These are phyloP conservation scores for Chaetomium fimeti DNA, from an alignment of 495 filamentous ascomycete species.

Conservation along the genomic window DNA sequence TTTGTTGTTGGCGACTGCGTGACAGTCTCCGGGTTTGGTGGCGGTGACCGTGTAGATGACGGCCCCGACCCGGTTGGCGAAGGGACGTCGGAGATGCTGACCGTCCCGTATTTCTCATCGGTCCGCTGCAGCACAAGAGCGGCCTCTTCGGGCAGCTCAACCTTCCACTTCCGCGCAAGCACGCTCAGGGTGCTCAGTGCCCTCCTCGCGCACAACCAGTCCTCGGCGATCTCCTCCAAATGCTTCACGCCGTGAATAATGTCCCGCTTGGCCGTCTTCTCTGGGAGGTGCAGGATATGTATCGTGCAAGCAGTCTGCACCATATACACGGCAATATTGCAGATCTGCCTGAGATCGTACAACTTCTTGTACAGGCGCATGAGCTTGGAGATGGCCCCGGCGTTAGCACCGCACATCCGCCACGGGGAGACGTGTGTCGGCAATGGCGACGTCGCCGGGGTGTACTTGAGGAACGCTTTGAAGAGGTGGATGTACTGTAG, in stretches of 20 bases:
- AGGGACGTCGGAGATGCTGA: conserved; percentile 57
- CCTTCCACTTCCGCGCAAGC: conserved; percentile 83
- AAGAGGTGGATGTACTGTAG: conserved; percentile 96
- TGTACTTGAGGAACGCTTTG: conserved; percentile 93
- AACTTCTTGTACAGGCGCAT: conserved; percentile 90
- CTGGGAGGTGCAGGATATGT: conserved; percentile 87
- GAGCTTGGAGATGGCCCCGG: conserved; percentile 82
- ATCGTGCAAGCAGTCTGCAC: conserved; percentile 90
- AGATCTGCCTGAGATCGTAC: conserved; percentile 88
- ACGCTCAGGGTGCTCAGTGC: conserved; percentile 82
- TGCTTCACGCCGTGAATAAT: conserved; percentile 87
- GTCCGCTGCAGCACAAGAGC: conserved; percentile 65
- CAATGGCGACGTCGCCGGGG: conserved; percentile 72
- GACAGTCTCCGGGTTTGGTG: conserved; percentile 19
- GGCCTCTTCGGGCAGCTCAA: conserved; percentile 84
- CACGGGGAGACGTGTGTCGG: conserved; percentile 87
- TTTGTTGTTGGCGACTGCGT: conserved; percentile 23
- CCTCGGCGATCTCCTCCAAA: conserved; percentile 92
- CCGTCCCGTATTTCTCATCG: conserved; percentile 54
- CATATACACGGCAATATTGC: conserved; percentile 94
- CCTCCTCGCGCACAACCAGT: conserved; percentile 86
- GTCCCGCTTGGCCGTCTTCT: conserved; percentile 84
- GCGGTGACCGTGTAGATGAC: conserved; percentile 32
- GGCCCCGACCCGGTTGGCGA: conserved; percentile 41
- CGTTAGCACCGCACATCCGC: conserved; percentile 85